These are phyloP conservation scores for Gloeopeniophorella convolvens DNA, from an alignment of 768 basidiomycete species.

Conservation along the genomic window DNA sequence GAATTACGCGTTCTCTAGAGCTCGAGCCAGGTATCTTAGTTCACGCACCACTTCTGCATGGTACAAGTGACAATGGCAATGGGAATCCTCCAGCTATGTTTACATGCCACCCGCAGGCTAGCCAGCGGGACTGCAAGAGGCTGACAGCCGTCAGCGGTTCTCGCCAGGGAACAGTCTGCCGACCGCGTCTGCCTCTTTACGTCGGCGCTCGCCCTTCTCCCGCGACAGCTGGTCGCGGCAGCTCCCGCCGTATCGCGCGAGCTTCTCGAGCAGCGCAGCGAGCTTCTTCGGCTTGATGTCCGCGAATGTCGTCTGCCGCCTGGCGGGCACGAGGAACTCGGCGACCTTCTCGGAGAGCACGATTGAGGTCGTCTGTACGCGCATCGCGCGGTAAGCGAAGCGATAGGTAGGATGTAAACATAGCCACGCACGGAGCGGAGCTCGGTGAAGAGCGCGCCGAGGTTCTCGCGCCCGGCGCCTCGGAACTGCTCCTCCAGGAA, in stretches of 20 bases:
- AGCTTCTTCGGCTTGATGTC: constrained; percentile 65
- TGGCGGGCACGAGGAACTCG: constrained; percentile 68
- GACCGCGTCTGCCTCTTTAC: constrained; percentile 73
- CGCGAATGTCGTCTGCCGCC: constrained; percentile 60
- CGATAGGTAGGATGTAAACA: no score
- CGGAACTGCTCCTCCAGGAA: constrained; percentile 87
- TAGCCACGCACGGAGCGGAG: constrained; percentile 70
- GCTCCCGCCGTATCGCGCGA: constrained; percentile 58
- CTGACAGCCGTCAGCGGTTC: constrained; percentile 36
- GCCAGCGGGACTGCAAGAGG: background rate
- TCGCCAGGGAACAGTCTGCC: constrained; percentile 69
- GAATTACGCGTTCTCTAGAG: constrained; percentile 17
- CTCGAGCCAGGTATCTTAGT: constrained; percentile 19
- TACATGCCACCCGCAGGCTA: background rate
- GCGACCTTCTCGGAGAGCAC: constrained; percentile 67
- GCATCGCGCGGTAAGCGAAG: no score
- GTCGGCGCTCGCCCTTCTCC: constrained; percentile 64
- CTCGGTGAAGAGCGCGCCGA: constrained; percentile 70
- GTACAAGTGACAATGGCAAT: constrained; percentile 15
- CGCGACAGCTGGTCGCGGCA: constrained; percentile 53
- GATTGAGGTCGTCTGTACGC: constrained; percentile 58
- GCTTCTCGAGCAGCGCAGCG: constrained; percentile 70
- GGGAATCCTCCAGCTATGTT: constrained; percentile 13
- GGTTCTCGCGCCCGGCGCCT: constrained; percentile 62
- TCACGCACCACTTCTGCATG: constrained; percentile 15